Percentiles rank a stretch among this genome's conserved stretches.
These are phyloP conservation scores for Lactarius pseudohatsudake DNA, from an alignment of 768 basidiomycete species.

Conservation along the genomic window DNA sequence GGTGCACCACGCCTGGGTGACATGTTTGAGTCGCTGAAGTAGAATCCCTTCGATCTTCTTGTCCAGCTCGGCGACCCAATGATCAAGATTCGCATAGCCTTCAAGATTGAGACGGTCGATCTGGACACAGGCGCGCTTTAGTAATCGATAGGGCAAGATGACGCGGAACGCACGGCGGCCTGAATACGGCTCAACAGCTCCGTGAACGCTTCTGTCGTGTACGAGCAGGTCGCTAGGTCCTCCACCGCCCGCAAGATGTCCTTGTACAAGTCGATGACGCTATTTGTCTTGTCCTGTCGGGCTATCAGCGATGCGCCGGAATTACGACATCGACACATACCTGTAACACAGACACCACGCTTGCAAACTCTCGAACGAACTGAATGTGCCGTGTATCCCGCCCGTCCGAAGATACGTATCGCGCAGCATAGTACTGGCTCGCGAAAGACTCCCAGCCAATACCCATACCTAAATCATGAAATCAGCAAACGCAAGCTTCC, in stretches of 20 bases:
- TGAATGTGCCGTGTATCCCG: conserved; percentile 87
- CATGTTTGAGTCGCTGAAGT: conserved; percentile 66
- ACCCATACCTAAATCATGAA: conserved; percentile 67
- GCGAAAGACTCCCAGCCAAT: conserved; percentile 98
- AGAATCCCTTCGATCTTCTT: conserved; percentile 82
- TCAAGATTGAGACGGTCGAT: conserved; percentile 95
- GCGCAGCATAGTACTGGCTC: conserved; percentile 84
- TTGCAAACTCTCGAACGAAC: conserved; percentile 94
- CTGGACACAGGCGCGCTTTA: conserved; percentile 39
- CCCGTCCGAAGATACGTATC: conserved; percentile 75
- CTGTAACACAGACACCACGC: conserved; percentile 88
- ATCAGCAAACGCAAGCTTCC: background rate
- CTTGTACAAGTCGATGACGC: conserved; percentile 85
- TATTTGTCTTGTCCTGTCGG: conserved; percentile 87
- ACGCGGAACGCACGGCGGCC: conserved; percentile 58
- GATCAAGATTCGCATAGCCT: conserved; percentile 76
- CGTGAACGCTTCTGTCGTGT: conserved; percentile 79
- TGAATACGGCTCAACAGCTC: conserved; percentile 79
- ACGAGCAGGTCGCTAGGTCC: conserved; percentile 84
- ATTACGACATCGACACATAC: conserved; percentile 37
- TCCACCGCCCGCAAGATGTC: conserved; percentile 85
- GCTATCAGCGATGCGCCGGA: conserved; percentile 5
- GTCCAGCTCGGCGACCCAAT: conserved; percentile 57
- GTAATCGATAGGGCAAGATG: background rate
- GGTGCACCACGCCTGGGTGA: conserved; percentile 83